Base-by-base conservation (phyloP, 2,329 filamentous ascomycete genomes). In the Trichoderma sp. region DNA sequence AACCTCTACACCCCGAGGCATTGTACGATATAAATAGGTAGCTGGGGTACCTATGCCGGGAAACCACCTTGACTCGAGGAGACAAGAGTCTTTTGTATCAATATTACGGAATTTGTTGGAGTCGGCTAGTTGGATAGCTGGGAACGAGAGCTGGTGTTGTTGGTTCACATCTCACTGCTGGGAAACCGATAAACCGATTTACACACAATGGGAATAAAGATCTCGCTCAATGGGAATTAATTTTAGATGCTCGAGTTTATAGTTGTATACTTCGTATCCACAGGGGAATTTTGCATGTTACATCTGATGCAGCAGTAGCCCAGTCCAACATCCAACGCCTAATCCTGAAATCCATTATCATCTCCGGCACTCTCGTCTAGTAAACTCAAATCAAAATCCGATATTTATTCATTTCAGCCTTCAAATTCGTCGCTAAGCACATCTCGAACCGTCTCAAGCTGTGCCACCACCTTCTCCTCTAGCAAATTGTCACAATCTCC, bases 401-500 rank as follows among this genome's bases (percentile, higher is more conserved):
- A 34, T 46, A 69, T 34, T 51, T 24, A 64, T 68, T 58, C 34
- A 64, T 39, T 55, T 70, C 71, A 75, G 52, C 72, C 72, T 46
- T 86, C 85, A 69, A 84, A 76, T 39, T 84, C 83, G 63, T 87
- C 86, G 69, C 80, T 81, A 69, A 90, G 77, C 54, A 89, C 83
- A 72, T 84, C 83, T 74, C 84, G 82, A 21, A 89, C 85, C 5
- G 85, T 86, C 74, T 86, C 86, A 74, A 96, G 81, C 77, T 95
- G 89, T 68, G 79, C 83, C 30, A 95, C 83, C 7, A 96, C 87
- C 81, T 90, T 93, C 76, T 91, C 88, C 79, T 97, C 93, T 64
- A 97, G 81, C 74, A 86, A 79, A 76, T 86, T 94, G 75, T 90
- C 88, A 3, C 83, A 51, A 76, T 81, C 60, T 77, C 79, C 72